Conservation (phyloP, 257 asterid genomes). For the Phtheirospermum japonicum region DNA sequence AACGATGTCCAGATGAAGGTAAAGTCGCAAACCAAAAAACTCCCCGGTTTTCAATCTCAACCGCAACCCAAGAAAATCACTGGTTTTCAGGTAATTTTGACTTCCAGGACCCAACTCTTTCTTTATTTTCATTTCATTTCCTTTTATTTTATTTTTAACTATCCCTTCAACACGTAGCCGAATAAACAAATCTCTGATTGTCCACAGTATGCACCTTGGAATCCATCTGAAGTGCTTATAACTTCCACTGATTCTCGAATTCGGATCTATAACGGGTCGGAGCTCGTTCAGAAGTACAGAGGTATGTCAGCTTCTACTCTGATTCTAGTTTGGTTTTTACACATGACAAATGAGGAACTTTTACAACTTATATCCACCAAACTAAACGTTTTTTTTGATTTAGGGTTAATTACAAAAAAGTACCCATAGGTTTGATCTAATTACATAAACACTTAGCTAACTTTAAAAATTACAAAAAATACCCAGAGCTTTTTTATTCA, state of each 20-base stretch:
- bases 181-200: neutral
- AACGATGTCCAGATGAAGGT: constrained; percentile 48
- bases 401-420: too few species aligned
- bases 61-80: constrained; percentile 55
- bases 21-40: constrained; percentile 54
- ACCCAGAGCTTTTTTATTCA: too few species aligned
- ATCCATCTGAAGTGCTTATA: constrained; percentile 63
- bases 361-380: too few species aligned
- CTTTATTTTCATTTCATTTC: too few species aligned
- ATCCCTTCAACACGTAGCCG: neutral
- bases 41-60: constrained; percentile 61
- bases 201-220: constrained; percentile 67
- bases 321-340: too few species aligned
- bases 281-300: constrained; percentile 59
- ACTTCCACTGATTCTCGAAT: constrained; percentile 85
- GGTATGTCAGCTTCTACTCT: constrained; percentile 33
- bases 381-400: too few species aligned
- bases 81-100: constrained; percentile 66
- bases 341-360: too few species aligned
- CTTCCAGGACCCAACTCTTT: constrained; percentile 8
- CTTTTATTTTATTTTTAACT: too few species aligned
- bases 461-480: too few species aligned
- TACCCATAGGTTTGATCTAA: too few species aligned
- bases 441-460: too few species aligned
- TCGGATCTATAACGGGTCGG: constrained; percentile 63